Percentiles rank a stretch among this genome's conserved stretches.
Conservation (phyloP, 768 basidiomycete species). For the Mycena floridula region DNA sequence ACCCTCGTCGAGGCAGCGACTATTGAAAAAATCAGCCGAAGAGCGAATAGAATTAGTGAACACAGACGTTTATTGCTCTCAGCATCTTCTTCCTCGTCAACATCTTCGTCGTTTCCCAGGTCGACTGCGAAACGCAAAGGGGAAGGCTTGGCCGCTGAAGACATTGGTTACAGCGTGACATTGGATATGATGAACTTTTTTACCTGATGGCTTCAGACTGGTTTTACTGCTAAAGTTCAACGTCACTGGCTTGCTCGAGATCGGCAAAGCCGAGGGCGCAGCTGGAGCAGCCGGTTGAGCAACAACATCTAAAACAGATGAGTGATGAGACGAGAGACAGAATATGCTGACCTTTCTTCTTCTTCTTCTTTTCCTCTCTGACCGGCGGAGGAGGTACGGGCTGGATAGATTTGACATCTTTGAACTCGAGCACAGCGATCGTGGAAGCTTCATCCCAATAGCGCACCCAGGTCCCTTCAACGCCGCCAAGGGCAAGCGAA, state of each 20-base stretch:
- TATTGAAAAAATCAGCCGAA: neutral
- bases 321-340: neutral
- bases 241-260: slow-evolving; percentile 78
- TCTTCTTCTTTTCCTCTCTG: slow-evolving; percentile 57
- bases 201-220: slow-evolving; percentile 27
- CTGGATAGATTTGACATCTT: slow-evolving; percentile 57
- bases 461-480: slow-evolving; percentile 66
- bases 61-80: slow-evolving; percentile 48
- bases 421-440: slow-evolving; percentile 69
- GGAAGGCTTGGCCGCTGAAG: slow-evolving; percentile 71
- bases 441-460: slow-evolving; percentile 93
- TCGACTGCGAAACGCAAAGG: too few relatives aligned
- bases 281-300: slow-evolving; percentile 27
- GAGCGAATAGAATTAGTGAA: slow-evolving; percentile 2
- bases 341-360: slow-evolving; percentile 44
- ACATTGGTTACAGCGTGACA: slow-evolving; percentile 30
- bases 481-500: slow-evolving; percentile 62
- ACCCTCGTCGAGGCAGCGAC: slow-evolving; percentile 57
- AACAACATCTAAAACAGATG: slow-evolving; percentile 26
- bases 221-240: slow-evolving; percentile 68
- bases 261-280: slow-evolving; percentile 62
- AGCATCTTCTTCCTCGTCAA: slow-evolving; percentile 34
- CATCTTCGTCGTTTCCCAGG: slow-evolving; percentile 51
- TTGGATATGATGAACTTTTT: slow-evolving; percentile 9
- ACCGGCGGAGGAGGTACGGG: slow-evolving; percentile 26